Evolutionary conservation across 495 filamentous ascomycete genomes (phyloP).

Genomic region (Penicillium steckii): DNA sequence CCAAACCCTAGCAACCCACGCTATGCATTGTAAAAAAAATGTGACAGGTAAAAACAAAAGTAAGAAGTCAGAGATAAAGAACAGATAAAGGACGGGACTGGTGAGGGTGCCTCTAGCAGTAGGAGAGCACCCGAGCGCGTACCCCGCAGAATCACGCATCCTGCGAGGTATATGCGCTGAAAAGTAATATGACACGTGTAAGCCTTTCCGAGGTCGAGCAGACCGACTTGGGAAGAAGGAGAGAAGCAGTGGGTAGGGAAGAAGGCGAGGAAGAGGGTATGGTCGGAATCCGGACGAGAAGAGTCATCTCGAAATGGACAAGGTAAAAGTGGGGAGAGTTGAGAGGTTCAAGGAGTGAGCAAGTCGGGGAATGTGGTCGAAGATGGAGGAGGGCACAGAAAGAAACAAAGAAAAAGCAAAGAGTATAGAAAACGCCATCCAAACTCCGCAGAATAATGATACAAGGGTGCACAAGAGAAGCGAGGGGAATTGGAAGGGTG

Average conservation of each 20-base stretch:
- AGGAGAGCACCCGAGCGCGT: not conserved
- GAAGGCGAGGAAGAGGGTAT: not conserved
- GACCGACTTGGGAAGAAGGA: constrained; percentile 5
- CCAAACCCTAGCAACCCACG: constrained; percentile 22
- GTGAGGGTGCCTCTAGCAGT: constrained; percentile 3
- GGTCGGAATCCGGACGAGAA: not conserved
- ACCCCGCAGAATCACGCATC: not conserved
- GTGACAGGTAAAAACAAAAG: constrained; percentile 9
- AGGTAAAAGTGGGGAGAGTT: constrained; percentile 7
- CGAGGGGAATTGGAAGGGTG: constrained; percentile 5
- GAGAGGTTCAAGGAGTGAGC: not conserved
- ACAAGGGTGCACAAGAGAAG: constrained; percentile 14
- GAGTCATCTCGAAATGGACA: not conserved
- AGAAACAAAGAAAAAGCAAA: not conserved
- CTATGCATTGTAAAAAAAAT: constrained; percentile 30
- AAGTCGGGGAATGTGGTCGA: not conserved
- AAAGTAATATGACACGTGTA: constrained; percentile 24
- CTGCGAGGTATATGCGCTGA: constrained; percentile 14
- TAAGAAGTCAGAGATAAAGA: constrained; percentile 4
- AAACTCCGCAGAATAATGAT: constrained; percentile 20
- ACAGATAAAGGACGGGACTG: constrained; percentile 3
- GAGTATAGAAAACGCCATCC: constrained; percentile 2
- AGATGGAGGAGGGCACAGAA: not conserved
- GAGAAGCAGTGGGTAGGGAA: constrained; percentile 1
- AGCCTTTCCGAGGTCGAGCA: constrained; percentile 12